Evolutionary conservation across 768 basidiomycete species (phyloP), one percentile per base, ranked within the genome.

Genomic region (Tephrocybe sp.): DNA sequence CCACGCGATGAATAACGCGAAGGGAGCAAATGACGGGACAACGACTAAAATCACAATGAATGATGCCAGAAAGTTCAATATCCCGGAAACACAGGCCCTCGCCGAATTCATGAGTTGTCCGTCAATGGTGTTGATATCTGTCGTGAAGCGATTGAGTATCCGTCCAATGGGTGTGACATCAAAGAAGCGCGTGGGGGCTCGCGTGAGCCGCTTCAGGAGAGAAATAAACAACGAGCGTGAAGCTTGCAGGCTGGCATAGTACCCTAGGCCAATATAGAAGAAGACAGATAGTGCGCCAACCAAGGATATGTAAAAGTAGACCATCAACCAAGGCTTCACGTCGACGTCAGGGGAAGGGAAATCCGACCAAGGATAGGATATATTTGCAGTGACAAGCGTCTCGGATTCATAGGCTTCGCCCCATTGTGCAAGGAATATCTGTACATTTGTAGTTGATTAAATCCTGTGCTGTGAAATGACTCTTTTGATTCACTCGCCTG

Each of bases 61-160:
- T 1, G 86, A 86, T 13, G 78, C 77, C 18, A 82, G 9, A 59
- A 87, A 89, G 46, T 78, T 80, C 51, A 87, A 65, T 7, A 79
- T 64, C 4, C 84, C 84, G 4, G 74, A 72, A 12, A 87, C 61
- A 40, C 82, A 84, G 7, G 65, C 66, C 30, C 81, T 67, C 4
- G 77, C 79, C 5, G 84, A 84, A 44, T 66, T 67, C 56, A 83
- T 78, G 1, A 89, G 70, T 0, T 78, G 74, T 5, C 78, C 74
- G 60, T 92, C 89, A 35, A 91, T 82, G 5, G 83, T 84, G 44
- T 83, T 83, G 59, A 92, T 84, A 57, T 92, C 88, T 6, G 80
- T 77, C 12, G 86, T 87, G 60, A 92, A 88, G 15, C 92, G 79
- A 59, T 92, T 91, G 31, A 89, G 73, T 56, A 92, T 87, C 7